Evolutionary conservation across 176 grass and related monocot species (phyloP), one percentile per base, ranked within the genome.

Genomic region (Oropetium thomaeum): DNA sequence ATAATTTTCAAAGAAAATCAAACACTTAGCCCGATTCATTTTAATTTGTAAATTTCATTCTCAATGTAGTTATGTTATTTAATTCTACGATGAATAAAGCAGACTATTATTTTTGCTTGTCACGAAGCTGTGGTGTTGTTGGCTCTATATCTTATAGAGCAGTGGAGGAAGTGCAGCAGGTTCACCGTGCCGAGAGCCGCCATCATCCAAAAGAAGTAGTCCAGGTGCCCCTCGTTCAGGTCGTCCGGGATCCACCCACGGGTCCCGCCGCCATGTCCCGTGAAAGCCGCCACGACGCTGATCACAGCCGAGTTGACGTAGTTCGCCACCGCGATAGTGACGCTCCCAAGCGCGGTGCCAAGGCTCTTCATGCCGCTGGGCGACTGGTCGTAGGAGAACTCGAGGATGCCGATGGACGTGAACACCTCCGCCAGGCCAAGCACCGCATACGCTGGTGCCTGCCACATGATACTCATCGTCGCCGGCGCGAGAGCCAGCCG

Each of bases 361-460:
- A 82, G 37, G 83, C 87, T 89, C 39, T 64, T 69, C 82, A 85
- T 82, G 33, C 68, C 31, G 11, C 66, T 34, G 1, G 87, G 87
- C 60, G 81, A 68, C 68, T 85, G 67, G 22, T 85, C 53, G n/a
- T n/a, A n/a, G n/a, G n/a, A n/a, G n/a, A n/a, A n/a, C n/a, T n/a
- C n/a, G n/a, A n/a, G n/a, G n/a, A 45, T 85, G 82, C n/a, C n/a
- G 62, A 85, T 85, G 54, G 82, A 89, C 51, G n/a, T n/a, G n/a
- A n/a, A n/a, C n/a, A n/a, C n/a, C n/a, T n/a, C n/a, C n/a, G n/a
- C n/a, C n/a, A n/a, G n/a, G n/a, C 6, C 80, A 0, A 79, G 26
- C 52, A 83, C 27, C 5, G 61, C 53, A 25, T 65, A 88, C 30
- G 67, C 70, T 25, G 86, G 86, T 20, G 43, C 77, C 54, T 88